These are phyloP conservation scores for Plasmodium coatneyi DNA, from an alignment of 169 alveolate species.

Conservation along the genomic window DNA sequence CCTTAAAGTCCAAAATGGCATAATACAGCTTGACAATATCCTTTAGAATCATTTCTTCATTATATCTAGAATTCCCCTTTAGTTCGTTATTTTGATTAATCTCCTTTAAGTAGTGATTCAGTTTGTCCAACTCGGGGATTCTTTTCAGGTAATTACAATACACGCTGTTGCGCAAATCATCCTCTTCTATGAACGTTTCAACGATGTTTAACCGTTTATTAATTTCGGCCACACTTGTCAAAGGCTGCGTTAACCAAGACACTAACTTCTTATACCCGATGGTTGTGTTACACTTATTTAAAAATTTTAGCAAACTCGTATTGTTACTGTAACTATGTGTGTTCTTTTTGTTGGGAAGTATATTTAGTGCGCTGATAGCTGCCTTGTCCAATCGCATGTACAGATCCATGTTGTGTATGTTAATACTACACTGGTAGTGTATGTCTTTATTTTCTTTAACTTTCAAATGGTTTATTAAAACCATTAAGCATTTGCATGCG, in stretches of 20 bases:
- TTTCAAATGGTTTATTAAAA: slow-evolving; percentile 77
- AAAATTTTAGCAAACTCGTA: slow-evolving; percentile 86
- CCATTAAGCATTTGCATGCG: slow-evolving; percentile 79
- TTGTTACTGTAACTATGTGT: slow-evolving; percentile 36
- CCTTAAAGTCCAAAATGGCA: slow-evolving; percentile 76
- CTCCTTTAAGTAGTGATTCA: slow-evolving; percentile 79
- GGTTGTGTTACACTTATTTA: slow-evolving; percentile 94
- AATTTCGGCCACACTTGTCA: slow-evolving; percentile 91
- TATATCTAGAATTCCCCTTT: slow-evolving; percentile 47
- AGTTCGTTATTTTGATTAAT: slow-evolving; percentile 75
- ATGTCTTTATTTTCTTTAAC: slow-evolving; percentile 70
- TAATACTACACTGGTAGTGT: slow-evolving; percentile 78
- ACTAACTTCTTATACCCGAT: slow-evolving; percentile 93
- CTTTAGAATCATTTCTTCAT: slow-evolving; percentile 76
- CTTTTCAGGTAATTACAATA: slow-evolving; percentile 84
- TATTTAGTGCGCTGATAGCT: slow-evolving; percentile 82
- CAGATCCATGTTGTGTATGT: slow-evolving; percentile 76
- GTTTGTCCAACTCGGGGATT: slow-evolving; percentile 88
- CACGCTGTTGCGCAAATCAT: slow-evolving; percentile 79
- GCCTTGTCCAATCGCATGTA: slow-evolving; percentile 85
- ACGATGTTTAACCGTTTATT: slow-evolving; percentile 94
- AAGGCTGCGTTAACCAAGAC: slow-evolving; percentile 97
- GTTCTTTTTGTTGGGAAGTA: slow-evolving; percentile 77
- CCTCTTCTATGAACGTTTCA: slow-evolving; percentile 89
- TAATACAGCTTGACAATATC: slow-evolving; percentile 78